A percentile compares a stretch with the other conserved stretches of the same genome.
Conservation (phyloP, 2,329 filamentous ascomycete genomes). For the Aspergillus ustus region DNA sequence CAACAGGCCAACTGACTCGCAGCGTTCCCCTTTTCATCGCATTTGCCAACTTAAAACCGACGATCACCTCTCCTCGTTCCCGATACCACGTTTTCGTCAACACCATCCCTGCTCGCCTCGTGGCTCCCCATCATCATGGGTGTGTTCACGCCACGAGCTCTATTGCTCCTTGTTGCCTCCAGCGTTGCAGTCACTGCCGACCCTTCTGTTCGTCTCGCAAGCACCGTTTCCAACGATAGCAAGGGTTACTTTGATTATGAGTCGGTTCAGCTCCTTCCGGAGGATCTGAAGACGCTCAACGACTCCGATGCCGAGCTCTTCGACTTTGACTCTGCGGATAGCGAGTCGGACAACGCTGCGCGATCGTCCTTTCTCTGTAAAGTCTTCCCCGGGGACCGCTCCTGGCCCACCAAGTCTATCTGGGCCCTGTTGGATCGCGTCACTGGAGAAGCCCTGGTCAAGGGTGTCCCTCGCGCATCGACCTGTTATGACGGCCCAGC, state of each 20-base stretch:
- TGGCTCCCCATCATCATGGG: neutral
- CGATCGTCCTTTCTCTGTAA: constrained; percentile 24
- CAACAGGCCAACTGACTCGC: neutral
- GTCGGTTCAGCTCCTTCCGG: constrained; percentile 32
- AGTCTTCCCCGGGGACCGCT: constrained; percentile 29
- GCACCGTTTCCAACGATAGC: neutral
- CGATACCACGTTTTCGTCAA: neutral
- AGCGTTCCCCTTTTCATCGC: neutral
- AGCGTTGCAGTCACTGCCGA: neutral
- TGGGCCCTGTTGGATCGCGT: constrained; percentile 30
- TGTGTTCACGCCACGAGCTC: neutral
- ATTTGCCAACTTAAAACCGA: neutral
- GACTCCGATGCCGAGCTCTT: constrained; percentile 23
- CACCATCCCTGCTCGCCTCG: neutral
- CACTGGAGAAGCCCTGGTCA: constrained; percentile 30
- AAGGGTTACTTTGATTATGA: constrained; percentile 19
- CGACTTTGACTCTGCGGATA: constrained; percentile 22
- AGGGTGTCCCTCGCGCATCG: constrained; percentile 34
- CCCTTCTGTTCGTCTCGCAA: neutral
- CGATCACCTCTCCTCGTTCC: neutral
- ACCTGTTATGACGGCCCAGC: constrained; percentile 32
- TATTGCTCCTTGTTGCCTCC: neutral
- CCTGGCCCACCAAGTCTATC: constrained; percentile 24
- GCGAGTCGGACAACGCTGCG: neutral
- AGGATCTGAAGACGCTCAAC: constrained; percentile 22